Base-by-base conservation (phyloP, 1,284 basidiomycete species). In the Tilletia horrida region DNA sequence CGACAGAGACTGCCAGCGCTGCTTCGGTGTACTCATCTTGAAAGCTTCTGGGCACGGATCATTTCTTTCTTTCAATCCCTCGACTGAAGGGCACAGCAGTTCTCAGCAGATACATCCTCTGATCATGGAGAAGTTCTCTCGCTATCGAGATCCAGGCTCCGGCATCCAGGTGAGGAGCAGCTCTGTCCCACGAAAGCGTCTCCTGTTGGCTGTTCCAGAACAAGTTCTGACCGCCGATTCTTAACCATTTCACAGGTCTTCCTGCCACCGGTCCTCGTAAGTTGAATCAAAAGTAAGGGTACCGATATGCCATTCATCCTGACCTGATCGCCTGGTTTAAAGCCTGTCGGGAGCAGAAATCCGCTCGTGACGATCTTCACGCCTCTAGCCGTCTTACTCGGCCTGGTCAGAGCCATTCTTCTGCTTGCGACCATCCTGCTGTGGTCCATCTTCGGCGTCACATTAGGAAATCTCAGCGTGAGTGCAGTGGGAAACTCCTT, bases 121-220 rank as follows among this genome's bases (percentile, higher is more conserved):
- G 35, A 44, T 7, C 61, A 63, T 63, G 63, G 73, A 75, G 52
- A 73, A 73, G 69, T 75, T 68, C 50, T 69, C 67, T 45, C 67
- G 66, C 25, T 75, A 73, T 29, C 68, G 73, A 16, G 73, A 75
- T 50, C 67, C 71, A 23, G 71, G 71, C 3, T 73, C 73, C 59
- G 73, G 73, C 16, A 75, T 75, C 57, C 73, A 75, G 61, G 50
- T 52, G 50, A 52, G 50, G 7, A 1, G 6, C 11, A 40, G 35
- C 35, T 6, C 35, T 4, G 35, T 40, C 6, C 35, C 35, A 40
- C 11, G 35, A 40, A 6, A 11, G 35, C 35, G 35, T 40, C 35
- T 40, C 35, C 35, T 40, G 35, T 6, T 40, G 35, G 35, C 4
- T 40, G 35, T 6, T 40, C 6, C 35, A 40, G 35, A 40, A 6